Evolutionary conservation across 495 filamentous ascomycete species (phyloP).

Genomic region (Usnea hakonensis): DNA sequence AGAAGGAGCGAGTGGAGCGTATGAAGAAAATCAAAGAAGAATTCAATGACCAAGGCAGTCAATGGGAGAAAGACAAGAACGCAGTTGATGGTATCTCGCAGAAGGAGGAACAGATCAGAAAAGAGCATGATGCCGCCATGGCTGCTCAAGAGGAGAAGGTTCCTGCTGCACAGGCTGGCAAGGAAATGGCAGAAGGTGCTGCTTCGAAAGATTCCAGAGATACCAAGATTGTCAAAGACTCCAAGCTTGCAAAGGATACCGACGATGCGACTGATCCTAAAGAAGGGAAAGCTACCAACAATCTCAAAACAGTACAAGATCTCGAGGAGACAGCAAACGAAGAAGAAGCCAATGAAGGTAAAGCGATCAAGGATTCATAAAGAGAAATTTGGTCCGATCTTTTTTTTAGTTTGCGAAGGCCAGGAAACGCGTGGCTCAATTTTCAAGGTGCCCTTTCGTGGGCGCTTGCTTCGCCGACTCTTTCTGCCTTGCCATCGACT

Average conservation of each 20-base stretch:
- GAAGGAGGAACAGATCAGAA: slow-evolving; percentile 39
- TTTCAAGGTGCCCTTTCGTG: background rate
- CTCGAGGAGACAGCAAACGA: background rate
- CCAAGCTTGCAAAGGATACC: slow-evolving; percentile 4
- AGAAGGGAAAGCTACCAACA: background rate
- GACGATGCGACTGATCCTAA: slow-evolving; percentile 4
- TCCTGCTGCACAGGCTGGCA: slow-evolving; percentile 27
- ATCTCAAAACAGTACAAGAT: background rate
- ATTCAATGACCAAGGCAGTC: slow-evolving; percentile 58
- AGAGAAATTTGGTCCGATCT: background rate
- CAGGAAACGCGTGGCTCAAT: background rate
- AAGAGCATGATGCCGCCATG: slow-evolving; percentile 28
- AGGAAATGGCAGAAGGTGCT: slow-evolving; percentile 27
- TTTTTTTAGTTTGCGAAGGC: background rate
- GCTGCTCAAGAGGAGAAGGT: slow-evolving; percentile 38
- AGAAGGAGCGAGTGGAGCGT: slow-evolving; percentile 57
- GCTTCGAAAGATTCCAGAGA: slow-evolving; percentile 8
- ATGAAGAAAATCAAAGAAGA: slow-evolving; percentile 61
- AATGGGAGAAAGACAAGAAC: slow-evolving; percentile 80
- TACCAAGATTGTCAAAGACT: slow-evolving; percentile 2
- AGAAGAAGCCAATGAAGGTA: background rate
- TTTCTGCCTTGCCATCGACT: background rate
- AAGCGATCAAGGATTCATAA: background rate
- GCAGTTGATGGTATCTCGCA: slow-evolving; percentile 60
- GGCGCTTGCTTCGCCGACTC: background rate